Conservation (phyloP, 305 asterid species). For the Nicotiana rustica region DNA sequence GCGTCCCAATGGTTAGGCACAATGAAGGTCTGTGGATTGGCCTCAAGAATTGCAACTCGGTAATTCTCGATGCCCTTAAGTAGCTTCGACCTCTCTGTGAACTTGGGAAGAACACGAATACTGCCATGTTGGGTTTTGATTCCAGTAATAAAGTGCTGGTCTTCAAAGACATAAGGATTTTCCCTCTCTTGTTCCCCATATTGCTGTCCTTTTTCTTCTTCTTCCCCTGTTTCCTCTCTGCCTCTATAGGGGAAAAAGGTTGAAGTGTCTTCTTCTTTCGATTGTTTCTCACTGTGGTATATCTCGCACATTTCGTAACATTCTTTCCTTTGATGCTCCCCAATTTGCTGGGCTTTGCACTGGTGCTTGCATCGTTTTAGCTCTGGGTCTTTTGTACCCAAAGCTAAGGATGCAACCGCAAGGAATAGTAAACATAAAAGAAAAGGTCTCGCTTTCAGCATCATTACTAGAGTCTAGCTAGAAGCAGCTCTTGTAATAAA, state of each 20-base stretch:
- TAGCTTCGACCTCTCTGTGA: slow-evolving; percentile 61
- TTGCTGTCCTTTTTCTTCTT: neutral
- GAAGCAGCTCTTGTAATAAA: too few species aligned
- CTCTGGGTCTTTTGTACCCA: slow-evolving; percentile 44
- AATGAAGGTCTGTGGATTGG: slow-evolving; percentile 66
- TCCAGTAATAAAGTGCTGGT: slow-evolving; percentile 58
- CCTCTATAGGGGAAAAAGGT: neutral
- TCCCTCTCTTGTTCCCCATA: neutral
- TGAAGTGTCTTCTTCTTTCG: slow-evolving; percentile 19
- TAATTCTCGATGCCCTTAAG: slow-evolving; percentile 65
- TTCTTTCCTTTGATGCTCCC: neutral
- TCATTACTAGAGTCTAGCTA: neutral
- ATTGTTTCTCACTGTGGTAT: slow-evolving; percentile 34
- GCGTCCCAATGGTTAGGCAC: slow-evolving; percentile 75
- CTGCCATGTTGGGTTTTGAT: slow-evolving; percentile 59
- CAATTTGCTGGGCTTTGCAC: slow-evolving; percentile 39
- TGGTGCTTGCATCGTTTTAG: slow-evolving; percentile 46
- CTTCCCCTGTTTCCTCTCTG: slow-evolving; percentile 28
- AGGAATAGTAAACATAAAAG: slow-evolving; percentile 30
- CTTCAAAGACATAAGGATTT: slow-evolving; percentile 65
- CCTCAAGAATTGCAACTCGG: slow-evolving; percentile 61
- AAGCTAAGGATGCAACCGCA: slow-evolving; percentile 37
- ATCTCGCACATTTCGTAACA: slow-evolving; percentile 43
- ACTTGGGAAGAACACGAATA: slow-evolving; percentile 59
- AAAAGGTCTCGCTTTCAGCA: neutral